Evolutionary conservation across 495 filamentous ascomycete genomes (phyloP).

Genomic region (Penicillium paxilli): DNA sequence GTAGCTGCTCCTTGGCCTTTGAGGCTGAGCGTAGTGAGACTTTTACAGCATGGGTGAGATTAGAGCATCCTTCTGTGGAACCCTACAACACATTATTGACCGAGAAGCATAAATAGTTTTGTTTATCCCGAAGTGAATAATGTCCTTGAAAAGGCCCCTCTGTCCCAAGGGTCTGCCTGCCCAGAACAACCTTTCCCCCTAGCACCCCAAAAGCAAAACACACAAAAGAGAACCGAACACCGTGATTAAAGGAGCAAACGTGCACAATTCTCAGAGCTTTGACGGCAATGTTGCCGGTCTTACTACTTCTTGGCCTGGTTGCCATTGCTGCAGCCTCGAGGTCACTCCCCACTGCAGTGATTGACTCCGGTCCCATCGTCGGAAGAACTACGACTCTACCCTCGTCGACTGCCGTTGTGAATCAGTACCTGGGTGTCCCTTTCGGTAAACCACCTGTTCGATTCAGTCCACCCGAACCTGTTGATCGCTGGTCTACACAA

Average conservation of each 20-base stretch:
- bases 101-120: background rate
- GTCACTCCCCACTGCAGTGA: constrained; percentile 19
- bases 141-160: background rate
- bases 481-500: constrained; percentile 9
- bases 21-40: background rate
- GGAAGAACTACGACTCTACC: constrained; percentile 28
- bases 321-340: background rate
- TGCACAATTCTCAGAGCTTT: background rate
- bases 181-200: too few relatives aligned
- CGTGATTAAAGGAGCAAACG: background rate
- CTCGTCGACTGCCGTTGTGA: constrained; percentile 16
- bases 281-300: background rate
- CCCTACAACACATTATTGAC: background rate
- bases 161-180: background rate
- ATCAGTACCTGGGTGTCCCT: constrained; percentile 34
- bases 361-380: constrained; percentile 20
- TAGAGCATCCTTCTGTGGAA: background rate
- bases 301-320: background rate
- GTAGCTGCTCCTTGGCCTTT: background rate
- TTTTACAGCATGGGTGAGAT: background rate
- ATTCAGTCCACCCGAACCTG: constrained; percentile 31
- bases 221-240: background rate
- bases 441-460: constrained; percentile 33
- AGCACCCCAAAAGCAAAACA: too few relatives aligned
- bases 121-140: background rate